Percentiles rank a stretch among this genome's conserved stretches.
Evolutionary conservation across 1,139 yeast species (phyloP).

Genomic region (Debaryomyces nepalensis): DNA sequence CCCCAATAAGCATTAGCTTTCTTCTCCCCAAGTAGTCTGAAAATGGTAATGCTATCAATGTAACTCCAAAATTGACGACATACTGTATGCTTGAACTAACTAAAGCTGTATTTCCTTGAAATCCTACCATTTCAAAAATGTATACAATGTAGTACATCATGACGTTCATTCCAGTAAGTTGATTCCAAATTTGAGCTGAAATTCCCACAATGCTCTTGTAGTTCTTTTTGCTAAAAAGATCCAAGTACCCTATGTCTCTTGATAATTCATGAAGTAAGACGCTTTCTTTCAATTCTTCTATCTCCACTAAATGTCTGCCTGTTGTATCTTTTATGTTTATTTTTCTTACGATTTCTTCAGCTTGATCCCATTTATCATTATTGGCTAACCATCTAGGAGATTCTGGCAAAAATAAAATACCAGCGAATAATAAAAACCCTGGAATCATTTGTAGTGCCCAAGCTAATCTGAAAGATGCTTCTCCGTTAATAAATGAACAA

Average conservation of each 20-base stretch:
- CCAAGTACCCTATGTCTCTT: constrained; percentile 32
- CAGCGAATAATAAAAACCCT: constrained; percentile 48
- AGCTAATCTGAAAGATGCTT: constrained; percentile 52
- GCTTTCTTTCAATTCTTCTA: constrained; percentile 39
- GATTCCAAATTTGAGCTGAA: constrained; percentile 43
- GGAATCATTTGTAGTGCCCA: constrained; percentile 62
- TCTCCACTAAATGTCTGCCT: constrained; percentile 35
- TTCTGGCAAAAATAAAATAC: constrained; percentile 43
- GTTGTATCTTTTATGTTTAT: constrained; percentile 37
- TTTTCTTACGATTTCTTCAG: constrained; percentile 34
- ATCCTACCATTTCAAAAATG: constrained; percentile 41
- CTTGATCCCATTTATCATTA: constrained; percentile 40
- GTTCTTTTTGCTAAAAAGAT: constrained; percentile 36
- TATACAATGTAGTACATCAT: constrained; percentile 44
- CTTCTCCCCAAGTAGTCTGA: constrained; percentile 61
- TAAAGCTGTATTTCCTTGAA: constrained; percentile 30
- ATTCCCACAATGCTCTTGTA: constrained; percentile 35
- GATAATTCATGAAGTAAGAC: constrained; percentile 30
- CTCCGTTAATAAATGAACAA: constrained; percentile 38
- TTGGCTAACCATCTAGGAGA: constrained; percentile 46
- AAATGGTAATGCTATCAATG: constrained; percentile 47
- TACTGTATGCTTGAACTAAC: constrained; percentile 40
- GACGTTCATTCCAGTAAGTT: constrained; percentile 42
- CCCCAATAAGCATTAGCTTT: constrained; percentile 47
- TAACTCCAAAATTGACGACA: constrained; percentile 42